Evolutionary conservation across 257 asterid species (phyloP).

Genomic region (Plantago ovata): DNA sequence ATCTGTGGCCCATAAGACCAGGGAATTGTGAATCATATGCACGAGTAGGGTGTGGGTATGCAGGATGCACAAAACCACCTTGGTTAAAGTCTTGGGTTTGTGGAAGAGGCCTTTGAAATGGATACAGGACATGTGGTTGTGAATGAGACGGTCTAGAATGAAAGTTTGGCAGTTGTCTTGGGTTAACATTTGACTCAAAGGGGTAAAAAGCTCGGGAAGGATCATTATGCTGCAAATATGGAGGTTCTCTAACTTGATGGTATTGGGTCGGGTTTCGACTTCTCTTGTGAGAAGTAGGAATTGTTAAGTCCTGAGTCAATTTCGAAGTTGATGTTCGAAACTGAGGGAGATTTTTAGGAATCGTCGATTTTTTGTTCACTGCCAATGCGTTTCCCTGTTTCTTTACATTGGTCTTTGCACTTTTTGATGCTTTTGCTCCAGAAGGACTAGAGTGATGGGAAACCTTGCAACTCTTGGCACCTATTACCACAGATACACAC

Average conservation of each 20-base stretch:
- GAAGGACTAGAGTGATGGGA: constrained; percentile 27
- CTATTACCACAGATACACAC: constrained; percentile 18
- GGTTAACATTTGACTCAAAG: constrained; percentile 17
- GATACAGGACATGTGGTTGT: constrained; percentile 14
- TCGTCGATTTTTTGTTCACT: constrained; percentile 23
- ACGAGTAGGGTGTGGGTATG: constrained; percentile 22
- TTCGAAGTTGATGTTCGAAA: constrained; percentile 19
- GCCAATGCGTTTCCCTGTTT: constrained; percentile 25
- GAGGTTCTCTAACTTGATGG: constrained; percentile 24
- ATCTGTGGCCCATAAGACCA: constrained; percentile 14
- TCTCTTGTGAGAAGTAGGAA: constrained; percentile 23
- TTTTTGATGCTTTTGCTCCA: constrained; percentile 18
- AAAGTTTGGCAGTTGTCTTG: constrained; percentile 11
- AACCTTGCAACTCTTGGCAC: constrained; percentile 32
- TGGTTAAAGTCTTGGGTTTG: constrained; percentile 15
- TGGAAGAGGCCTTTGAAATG: constrained; percentile 10
- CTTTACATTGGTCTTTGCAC: constrained; percentile 18
- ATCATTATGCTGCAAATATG: constrained; percentile 15
- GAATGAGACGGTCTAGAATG: constrained; percentile 22
- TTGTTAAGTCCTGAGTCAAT: constrained; percentile 18
- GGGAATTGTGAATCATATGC: constrained; percentile 21
- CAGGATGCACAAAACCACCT: constrained; percentile 13
- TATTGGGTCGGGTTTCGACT: constrained; percentile 22
- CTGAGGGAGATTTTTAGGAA: constrained; percentile 14
- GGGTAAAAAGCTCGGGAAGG: constrained; percentile 21